Conservation (phyloP, 208 protist species). For the Wallacemonas sp. region DNA sequence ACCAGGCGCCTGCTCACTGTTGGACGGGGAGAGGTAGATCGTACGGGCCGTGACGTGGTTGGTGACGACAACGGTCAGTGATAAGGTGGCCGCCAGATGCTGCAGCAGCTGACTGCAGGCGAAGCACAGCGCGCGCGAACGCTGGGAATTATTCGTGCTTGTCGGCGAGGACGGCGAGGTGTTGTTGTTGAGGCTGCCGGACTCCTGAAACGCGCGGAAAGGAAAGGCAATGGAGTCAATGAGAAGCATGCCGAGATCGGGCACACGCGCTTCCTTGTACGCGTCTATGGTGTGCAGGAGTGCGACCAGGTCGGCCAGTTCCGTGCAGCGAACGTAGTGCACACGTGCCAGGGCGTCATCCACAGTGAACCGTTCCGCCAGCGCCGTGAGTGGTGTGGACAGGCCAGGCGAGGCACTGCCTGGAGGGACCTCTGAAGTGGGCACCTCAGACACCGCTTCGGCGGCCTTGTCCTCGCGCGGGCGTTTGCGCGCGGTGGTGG, state of each 20-base stretch:
- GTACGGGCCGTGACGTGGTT: constrained; percentile 85
- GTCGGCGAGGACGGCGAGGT: constrained; percentile 4
- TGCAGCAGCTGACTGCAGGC: constrained; percentile 60
- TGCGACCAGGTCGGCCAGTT: constrained; percentile 57
- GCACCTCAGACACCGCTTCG: background rate
- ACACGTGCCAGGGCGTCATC: constrained; percentile 64
- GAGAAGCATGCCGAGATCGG: constrained; percentile 59
- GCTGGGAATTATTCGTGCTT: constrained; percentile 32
- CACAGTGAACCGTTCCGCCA: constrained; percentile 35
- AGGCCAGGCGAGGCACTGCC: no score
- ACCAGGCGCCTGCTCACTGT: no score
- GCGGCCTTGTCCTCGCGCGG: background rate
- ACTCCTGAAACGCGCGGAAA: constrained; percentile 43
- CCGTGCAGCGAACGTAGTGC: constrained; percentile 66
- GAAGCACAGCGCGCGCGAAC: constrained; percentile 54
- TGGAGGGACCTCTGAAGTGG: no score
- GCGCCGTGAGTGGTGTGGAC: background rate
- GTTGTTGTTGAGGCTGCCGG: background rate
- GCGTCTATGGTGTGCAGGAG: constrained; percentile 54
- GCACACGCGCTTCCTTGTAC: background rate
- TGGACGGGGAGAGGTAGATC: constrained; percentile 8
- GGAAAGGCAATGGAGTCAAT: constrained; percentile 91
- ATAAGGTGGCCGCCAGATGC: constrained; percentile 33
- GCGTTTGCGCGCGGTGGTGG: no score
- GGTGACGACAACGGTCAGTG: constrained; percentile 72